These are phyloP conservation scores for Sporobolomyces phaffii DNA, from an alignment of 768 basidiomycete species.

Conservation along the genomic window DNA sequence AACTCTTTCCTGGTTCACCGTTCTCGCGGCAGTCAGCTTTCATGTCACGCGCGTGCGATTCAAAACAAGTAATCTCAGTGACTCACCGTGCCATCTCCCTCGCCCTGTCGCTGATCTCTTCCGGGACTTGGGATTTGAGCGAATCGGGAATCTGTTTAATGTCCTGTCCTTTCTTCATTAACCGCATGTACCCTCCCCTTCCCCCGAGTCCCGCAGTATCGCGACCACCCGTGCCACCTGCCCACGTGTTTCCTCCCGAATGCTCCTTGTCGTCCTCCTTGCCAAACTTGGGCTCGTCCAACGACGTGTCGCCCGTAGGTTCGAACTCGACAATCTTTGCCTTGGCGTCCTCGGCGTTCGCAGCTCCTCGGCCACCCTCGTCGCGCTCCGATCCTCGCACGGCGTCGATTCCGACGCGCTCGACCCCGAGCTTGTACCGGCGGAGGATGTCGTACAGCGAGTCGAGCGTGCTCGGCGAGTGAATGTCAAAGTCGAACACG, in stretches of 20 bases:
- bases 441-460: conserved; percentile 12
- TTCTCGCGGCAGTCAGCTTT: no score
- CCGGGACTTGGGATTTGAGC: conserved; percentile 28
- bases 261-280: conserved; percentile 27
- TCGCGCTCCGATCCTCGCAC: neutral
- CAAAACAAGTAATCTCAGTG: neutral
- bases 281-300: conserved; percentile 30
- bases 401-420: conserved; percentile 28
- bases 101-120: conserved; percentile 24
- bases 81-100: conserved; percentile 27
- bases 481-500: conserved; percentile 35
- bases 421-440: conserved; percentile 17
- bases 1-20: conserved; percentile 12
- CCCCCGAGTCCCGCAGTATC: conserved; percentile 26
- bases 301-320: conserved; percentile 19
- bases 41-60: no score
- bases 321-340: conserved; percentile 26
- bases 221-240: conserved; percentile 32
- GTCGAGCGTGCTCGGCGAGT: conserved; percentile 22
- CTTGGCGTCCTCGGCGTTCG: conserved; percentile 4
- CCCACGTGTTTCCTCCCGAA: conserved; percentile 32
- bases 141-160: conserved; percentile 25
- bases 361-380: neutral
- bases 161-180: conserved; percentile 17
- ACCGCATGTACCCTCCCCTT: conserved; percentile 32